Base-by-base conservation (phyloP, 2,329 filamentous ascomycete genomes). In the Metarhizium brunneum region DNA sequence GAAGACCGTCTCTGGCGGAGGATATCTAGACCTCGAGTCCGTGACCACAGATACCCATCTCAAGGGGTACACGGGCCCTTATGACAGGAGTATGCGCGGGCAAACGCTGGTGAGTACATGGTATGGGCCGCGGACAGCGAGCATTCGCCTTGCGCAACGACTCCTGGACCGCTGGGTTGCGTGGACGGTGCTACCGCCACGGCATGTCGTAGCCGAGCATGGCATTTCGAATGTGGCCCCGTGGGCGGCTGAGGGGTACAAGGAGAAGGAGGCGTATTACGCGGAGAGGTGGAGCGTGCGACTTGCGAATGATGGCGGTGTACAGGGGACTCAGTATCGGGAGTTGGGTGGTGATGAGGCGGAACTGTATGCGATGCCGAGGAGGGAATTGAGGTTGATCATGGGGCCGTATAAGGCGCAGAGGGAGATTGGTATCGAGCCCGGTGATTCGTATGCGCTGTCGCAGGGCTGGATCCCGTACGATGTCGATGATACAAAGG, bases 101-200 rank as follows among this genome's bases (percentile, higher is more conserved):
- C 64, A 67, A 6, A 61, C 65, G 2, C 65, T 72, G 6, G 58
- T 76, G 10, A 67, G 70, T 30, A 64, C 69, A 36, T 72, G 75
- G 68, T 78, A 75, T 59, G 75, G 75, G 1, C 70, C 74, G 0
- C 68, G 69, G 29, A 63, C 64, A 32, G 62, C 67, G 7, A 63
- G 66, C 7, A 63, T 76, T 55, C 66, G 62, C 42, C 65, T 69
- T 49, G 65, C 69, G 30, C 68, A 71, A 62, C 66, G 64, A 32
- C 63, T 76, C 61, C 62, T 75, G 35, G 68, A 69, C 50, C 71
- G 70, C n/a, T 78, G 74, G 73, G 64, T 65, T 30, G 61, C 65
- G 48, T 73, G 68, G 62, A 68, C 70, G 3, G 68, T 75, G 8
- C 61, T 77, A 49, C 75, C 75, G 25, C 68, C 69, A 2, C 69